These are phyloP conservation scores for Torulaspora quercuum DNA, from an alignment of 805 yeast genomes.

Conservation along the genomic window DNA sequence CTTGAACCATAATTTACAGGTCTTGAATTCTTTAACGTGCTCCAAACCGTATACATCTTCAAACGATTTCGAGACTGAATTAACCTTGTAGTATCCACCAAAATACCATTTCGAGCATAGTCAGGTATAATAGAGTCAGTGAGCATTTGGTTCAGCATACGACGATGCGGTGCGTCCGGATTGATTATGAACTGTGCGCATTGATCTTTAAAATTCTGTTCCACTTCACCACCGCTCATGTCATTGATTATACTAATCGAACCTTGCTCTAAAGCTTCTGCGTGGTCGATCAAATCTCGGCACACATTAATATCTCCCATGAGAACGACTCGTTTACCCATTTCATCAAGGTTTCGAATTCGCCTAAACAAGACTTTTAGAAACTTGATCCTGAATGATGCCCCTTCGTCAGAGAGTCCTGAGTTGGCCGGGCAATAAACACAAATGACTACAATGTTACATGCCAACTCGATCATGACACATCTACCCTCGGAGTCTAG, in stretches of 20 bases:
- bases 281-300: slow-evolving; percentile 77
- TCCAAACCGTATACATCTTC: slow-evolving; percentile 90
- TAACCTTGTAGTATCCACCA: slow-evolving; percentile 58
- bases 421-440: slow-evolving; percentile 94
- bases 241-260: slow-evolving; percentile 37
- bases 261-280: slow-evolving; percentile 49
- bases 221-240: slow-evolving; percentile 39
- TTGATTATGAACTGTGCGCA: slow-evolving; percentile 40
- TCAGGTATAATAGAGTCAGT: slow-evolving; percentile 34
- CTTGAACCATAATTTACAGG: slow-evolving; percentile 86
- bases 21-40: slow-evolving; percentile 68
- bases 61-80: slow-evolving; percentile 50
- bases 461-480: slow-evolving; percentile 67
- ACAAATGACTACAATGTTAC: slow-evolving; percentile 56
- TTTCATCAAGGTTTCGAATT: slow-evolving; percentile 47
- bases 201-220: slow-evolving; percentile 19
- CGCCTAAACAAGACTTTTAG: slow-evolving; percentile 59
- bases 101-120: slow-evolving; percentile 41
- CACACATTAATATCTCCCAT: slow-evolving; percentile 90
- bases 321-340: slow-evolving; percentile 67
- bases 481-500: slow-evolving; percentile 86
- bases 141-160: slow-evolving; percentile 46
- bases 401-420: slow-evolving; percentile 62
- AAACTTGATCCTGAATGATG: slow-evolving; percentile 54
- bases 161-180: slow-evolving; percentile 41